phyloP scores from a whole-genome alignment of 331 rosid genomes.

The Acacia pycnantha region DNA sequence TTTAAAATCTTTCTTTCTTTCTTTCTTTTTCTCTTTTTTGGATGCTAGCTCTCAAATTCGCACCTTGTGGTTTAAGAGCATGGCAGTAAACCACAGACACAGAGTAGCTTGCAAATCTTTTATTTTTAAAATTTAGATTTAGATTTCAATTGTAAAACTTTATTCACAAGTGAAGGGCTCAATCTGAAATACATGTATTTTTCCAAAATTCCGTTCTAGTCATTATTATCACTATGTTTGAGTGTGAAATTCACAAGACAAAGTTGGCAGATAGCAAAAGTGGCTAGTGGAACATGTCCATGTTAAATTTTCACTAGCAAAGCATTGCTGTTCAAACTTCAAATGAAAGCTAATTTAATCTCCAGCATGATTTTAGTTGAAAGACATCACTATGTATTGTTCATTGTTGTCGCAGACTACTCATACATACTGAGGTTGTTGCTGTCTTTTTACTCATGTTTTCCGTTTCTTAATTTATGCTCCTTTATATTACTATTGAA shows the following conservation, averaged over 20 bases:
- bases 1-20: not conserved
- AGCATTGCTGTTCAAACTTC: not conserved
- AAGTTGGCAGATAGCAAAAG: not conserved
- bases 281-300: not conserved
- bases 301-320: not conserved
- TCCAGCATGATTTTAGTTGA: not conserved
- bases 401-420: slow-evolving; percentile 6
- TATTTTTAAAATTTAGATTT: not conserved
- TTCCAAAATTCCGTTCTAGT: not conserved
- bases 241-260: not conserved
- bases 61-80: not conserved
- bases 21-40: not conserved
- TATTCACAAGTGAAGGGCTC: not conserved
- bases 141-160: not conserved
- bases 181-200: not conserved
- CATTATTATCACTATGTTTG: not conserved
- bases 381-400: not conserved
- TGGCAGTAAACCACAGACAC: not conserved
- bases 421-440: not conserved
- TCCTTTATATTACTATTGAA: slow-evolving; percentile 7
- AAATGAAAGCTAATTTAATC: not conserved
- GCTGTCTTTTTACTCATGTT: not conserved
- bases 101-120: not conserved
- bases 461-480: slow-evolving; percentile 6
- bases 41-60: not conserved